These are phyloP conservation scores for Magnusiomyces paraingens DNA, from an alignment of 1,139 yeast genomes.

Conservation along the genomic window DNA sequence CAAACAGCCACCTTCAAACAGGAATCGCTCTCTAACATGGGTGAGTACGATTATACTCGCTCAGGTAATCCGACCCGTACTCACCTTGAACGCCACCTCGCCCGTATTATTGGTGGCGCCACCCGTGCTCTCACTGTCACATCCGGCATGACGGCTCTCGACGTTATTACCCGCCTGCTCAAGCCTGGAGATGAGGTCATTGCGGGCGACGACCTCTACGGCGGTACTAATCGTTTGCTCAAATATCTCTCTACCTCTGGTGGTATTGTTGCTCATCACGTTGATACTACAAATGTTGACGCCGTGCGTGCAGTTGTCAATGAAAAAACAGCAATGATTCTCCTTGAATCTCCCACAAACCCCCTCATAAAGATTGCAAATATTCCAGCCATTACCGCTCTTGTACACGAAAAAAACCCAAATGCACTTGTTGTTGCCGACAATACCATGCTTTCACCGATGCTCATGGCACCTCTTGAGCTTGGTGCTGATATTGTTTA, in stretches of 20 bases:
- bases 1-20: constrained; percentile 93
- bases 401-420: constrained; percentile 64
- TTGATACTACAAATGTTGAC: constrained; percentile 71
- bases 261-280: constrained; percentile 64
- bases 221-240: constrained; percentile 83
- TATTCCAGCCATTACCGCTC: constrained; percentile 54
- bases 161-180: constrained; percentile 68
- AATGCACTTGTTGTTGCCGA: constrained; percentile 75
- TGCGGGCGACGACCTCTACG: constrained; percentile 90
- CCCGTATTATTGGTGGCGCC: constrained; percentile 64
- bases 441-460: constrained; percentile 94
- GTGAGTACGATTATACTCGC: constrained; percentile 84
- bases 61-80: constrained; percentile 95
- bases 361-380: constrained; percentile 87
- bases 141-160: constrained; percentile 89
- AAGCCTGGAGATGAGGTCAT: constrained; percentile 77
- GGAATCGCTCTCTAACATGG: constrained; percentile 65
- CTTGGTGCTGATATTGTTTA: constrained; percentile 86
- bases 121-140: constrained; percentile 71
- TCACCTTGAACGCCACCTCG: constrained; percentile 66
- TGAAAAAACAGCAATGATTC: constrained; percentile 61
- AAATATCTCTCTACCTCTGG: constrained; percentile 63
- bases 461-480: constrained; percentile 76
- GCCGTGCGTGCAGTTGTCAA: constrained; percentile 40
- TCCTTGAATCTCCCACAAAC: constrained; percentile 86